phyloP scores from a whole-genome alignment of 306 rosid species.

The Medicago arabica region DNA sequence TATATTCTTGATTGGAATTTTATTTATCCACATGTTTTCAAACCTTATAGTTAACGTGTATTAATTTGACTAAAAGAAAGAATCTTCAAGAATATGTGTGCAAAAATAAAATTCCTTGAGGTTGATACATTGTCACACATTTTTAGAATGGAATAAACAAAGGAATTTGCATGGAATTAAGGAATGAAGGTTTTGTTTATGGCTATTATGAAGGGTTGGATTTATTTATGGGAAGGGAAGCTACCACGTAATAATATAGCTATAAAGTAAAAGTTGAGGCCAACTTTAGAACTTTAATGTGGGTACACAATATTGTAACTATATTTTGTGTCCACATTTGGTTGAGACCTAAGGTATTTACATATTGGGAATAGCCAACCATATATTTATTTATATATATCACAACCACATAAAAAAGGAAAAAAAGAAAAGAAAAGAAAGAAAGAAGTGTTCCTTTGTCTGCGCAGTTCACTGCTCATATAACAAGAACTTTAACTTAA shows the following conservation, averaged over 20 bases:
- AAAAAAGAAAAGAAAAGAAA: neutral
- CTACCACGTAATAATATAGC: constrained; percentile 50
- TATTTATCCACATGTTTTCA: constrained; percentile 43
- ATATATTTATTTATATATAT: constrained; percentile 1
- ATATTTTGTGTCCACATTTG: constrained; percentile 45
- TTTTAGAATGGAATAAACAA: constrained; percentile 23
- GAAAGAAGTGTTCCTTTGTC: constrained; percentile 33
- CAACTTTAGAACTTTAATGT: constrained; percentile 50
- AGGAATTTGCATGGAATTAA: neutral
- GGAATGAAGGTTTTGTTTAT: constrained; percentile 22
- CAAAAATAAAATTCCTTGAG: constrained; percentile 32
- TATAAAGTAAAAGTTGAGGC: constrained; percentile 42
- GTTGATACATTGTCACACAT: constrained; percentile 40
- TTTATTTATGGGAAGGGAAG: constrained; percentile 44
- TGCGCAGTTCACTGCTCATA: constrained; percentile 40
- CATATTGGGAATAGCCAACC: constrained; percentile 31
- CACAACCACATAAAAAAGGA: constrained; percentile 34
- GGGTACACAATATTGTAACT: constrained; percentile 27
- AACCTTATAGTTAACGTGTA: neutral
- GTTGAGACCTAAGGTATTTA: constrained; percentile 43
- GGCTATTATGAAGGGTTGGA: constrained; percentile 27
- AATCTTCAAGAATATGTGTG: constrained; percentile 33
- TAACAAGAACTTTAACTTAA: constrained; percentile 35
- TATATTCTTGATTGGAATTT: constrained; percentile 1
- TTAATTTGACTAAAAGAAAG: neutral